Base-by-base conservation (phyloP, 768 basidiomycete genomes). In the Phaeotremella skinneri region DNA sequence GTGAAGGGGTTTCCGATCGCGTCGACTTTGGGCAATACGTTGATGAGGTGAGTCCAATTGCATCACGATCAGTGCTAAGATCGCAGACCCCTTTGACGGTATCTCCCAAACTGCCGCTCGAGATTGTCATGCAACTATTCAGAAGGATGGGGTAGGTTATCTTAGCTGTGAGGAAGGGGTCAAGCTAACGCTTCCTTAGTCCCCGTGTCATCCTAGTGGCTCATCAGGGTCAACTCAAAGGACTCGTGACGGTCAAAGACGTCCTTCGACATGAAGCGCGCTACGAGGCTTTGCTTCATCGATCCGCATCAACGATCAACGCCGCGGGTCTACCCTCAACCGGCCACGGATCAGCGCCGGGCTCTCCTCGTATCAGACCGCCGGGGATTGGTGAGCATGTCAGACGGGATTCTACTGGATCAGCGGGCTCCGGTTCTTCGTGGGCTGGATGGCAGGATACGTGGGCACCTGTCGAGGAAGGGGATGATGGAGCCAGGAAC, bases 121-220 rank as follows among this genome's bases (percentile, higher is more conserved):
- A 99, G 76, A 91, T 97, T 55, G 91, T 93, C 6, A 91, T 96
- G 88, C 91, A 99, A 72, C 79, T 99, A 26, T 99, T 98, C 82
- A 90, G 94, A 74, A 84, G 91, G 47, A 90, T 99, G 88, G 96
- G 96, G 96, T 96, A 70, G 67, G 90, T 81, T 14, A 0, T 16
- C 17, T 51, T 49, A 23, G 34, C 13, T 30, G 43, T 7, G 6
- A n/a, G 30, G 6, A 30, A 3, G 13, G 34, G 20, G 25, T 5
- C 2, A 45, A 2, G 31, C 32, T 45, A 23, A 49, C 34, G 39
- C 17, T 32, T 32, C 34, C 48, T 3, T 63, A 98, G 94, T 6
- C 96, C 96, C 0, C 88, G 93, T 26, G 89, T 94, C n/a, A 94
- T 99, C 56, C 82, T 98, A 14, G 91, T 98, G 2, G 90, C 91